Evolutionary conservation across 2,329 filamentous ascomycete species (phyloP).

Genomic region (Pseudofabraea citricarpa): DNA sequence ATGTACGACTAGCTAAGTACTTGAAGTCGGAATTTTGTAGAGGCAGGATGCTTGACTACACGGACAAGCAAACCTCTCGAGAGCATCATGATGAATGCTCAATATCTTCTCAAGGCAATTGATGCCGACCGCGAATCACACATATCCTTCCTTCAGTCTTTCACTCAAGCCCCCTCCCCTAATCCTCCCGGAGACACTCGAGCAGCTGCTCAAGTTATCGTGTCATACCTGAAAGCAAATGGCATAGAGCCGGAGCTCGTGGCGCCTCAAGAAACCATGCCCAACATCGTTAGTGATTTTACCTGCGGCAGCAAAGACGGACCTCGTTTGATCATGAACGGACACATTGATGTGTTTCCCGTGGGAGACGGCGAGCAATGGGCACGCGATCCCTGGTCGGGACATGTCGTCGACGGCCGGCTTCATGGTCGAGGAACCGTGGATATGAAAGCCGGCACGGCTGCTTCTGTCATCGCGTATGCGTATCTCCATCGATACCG

Average conservation of each 20-base stretch:
- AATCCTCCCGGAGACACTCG: constrained; percentile 34
- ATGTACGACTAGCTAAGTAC: background rate
- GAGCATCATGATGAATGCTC: background rate
- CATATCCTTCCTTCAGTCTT: constrained; percentile 26
- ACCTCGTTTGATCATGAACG: constrained; percentile 33
- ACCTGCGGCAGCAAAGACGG: constrained; percentile 12
- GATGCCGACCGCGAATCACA: constrained; percentile 22
- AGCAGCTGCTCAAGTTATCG: constrained; percentile 28
- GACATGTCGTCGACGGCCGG: constrained; percentile 26
- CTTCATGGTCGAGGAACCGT: constrained; percentile 34
- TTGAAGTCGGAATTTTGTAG: background rate
- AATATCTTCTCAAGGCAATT: constrained; percentile 21
- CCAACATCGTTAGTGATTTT: constrained; percentile 32
- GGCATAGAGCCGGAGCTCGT: constrained; percentile 23
- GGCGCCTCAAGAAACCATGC: constrained; percentile 24
- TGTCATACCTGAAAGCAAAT: constrained; percentile 22
- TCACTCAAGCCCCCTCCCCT: constrained; percentile 31
- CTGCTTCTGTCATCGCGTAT: constrained; percentile 34
- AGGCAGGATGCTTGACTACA: background rate
- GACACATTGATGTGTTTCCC: constrained; percentile 38
- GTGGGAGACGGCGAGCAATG: constrained; percentile 29
- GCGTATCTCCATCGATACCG: constrained; percentile 24
- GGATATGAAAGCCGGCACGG: constrained; percentile 40
- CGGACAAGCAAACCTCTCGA: background rate
- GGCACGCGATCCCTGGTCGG: constrained; percentile 32